These are phyloP conservation scores for Penicillium vulpinum DNA, from an alignment of 2,329 filamentous ascomycete species.

Conservation along the genomic window DNA sequence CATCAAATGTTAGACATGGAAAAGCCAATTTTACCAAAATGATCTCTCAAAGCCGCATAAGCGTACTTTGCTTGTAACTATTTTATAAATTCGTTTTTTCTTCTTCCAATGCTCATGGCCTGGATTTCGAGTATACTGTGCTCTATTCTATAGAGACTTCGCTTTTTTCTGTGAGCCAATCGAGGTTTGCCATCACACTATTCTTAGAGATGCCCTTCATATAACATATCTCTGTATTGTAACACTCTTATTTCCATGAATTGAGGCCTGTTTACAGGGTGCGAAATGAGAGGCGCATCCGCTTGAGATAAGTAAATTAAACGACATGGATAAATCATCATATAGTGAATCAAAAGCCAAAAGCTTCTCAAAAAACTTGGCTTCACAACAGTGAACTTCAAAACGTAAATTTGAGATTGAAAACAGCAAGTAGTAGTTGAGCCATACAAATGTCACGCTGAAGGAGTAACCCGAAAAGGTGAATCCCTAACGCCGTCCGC, in stretches of 20 bases:
- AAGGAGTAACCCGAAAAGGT: conserved; percentile 4
- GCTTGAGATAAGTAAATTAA: neutral
- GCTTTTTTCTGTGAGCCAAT: neutral
- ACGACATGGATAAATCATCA: neutral
- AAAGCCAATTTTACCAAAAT: too few relatives aligned
- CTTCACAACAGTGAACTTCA: neutral
- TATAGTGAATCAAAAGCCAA: neutral
- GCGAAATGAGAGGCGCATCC: too few relatives aligned
- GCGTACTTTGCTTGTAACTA: too few relatives aligned
- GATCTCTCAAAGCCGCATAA: too few relatives aligned
- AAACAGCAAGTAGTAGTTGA: neutral
- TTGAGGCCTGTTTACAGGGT: neutral
- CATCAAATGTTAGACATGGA: too few relatives aligned
- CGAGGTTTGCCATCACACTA: neutral
- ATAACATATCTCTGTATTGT: neutral
- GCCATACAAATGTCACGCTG: neutral
- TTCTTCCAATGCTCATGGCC: too few relatives aligned
- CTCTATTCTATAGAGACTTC: neutral
- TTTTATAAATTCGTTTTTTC: neutral
- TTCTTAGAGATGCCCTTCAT: neutral
- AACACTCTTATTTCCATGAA: neutral
- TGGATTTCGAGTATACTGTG: neutral
- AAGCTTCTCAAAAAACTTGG: neutral
- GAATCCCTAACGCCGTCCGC: conserved; percentile 26
- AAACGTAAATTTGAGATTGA: neutral